phyloP scores from a whole-genome alignment of 2,329 filamentous ascomycete species.

The Microsporum ferrugineum region DNA sequence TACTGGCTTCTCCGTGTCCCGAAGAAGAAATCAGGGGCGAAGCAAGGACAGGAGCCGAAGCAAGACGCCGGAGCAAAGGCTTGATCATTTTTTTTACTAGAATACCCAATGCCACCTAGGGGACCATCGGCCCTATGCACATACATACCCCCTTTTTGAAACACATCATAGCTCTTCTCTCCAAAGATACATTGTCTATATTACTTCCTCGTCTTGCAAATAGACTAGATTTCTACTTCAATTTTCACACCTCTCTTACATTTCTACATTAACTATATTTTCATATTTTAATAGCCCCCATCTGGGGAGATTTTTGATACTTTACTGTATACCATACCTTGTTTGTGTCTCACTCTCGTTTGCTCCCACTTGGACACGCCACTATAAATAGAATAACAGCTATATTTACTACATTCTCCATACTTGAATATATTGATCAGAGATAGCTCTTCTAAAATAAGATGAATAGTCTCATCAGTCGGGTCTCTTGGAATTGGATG shows the following conservation, averaged over 20 bases:
- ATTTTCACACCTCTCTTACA: neutral
- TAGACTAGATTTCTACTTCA: neutral
- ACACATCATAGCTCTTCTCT: neutral
- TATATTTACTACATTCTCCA: too few relatives aligned
- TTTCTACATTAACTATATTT: neutral
- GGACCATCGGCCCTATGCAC: neutral
- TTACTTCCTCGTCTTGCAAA: neutral
- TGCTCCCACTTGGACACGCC: neutral
- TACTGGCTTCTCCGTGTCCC: slow-evolving; percentile 54
- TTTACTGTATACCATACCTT: neutral
- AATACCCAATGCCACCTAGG: neutral
- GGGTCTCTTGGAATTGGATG: neutral
- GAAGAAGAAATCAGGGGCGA: slow-evolving; percentile 18
- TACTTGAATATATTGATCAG: too few relatives aligned
- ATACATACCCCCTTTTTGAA: neutral
- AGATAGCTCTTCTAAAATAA: too few relatives aligned
- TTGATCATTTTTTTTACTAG: neutral
- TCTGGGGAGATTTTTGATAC: neutral
- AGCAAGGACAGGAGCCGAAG: neutral
- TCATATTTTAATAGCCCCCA: neutral
- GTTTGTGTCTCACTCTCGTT: neutral
- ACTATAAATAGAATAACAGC: too few relatives aligned
- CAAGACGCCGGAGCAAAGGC: slow-evolving; percentile 10
- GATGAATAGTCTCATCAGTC: too few relatives aligned
- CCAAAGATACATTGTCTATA: neutral